Conservation (phyloP, 305 asterid species). For the Nicotiana rustica region DNA sequence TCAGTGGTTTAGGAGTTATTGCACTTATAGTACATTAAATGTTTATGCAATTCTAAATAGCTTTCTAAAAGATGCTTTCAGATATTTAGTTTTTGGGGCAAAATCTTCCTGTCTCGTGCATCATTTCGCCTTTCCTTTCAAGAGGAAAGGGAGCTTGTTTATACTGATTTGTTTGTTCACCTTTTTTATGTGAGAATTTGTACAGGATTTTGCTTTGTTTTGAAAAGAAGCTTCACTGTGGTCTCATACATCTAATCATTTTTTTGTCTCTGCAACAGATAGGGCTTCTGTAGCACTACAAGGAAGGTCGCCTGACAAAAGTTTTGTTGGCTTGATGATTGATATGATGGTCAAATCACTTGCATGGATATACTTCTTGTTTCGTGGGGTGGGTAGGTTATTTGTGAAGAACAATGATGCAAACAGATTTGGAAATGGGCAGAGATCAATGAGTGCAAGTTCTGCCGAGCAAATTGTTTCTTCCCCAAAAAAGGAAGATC, state of each 20-base stretch:
- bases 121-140: constrained; percentile 10
- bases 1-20: not conserved
- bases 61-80: not conserved
- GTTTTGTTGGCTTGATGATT: constrained; percentile 45
- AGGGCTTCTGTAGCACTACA: constrained; percentile 40
- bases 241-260: not conserved
- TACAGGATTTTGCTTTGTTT: constrained; percentile 26
- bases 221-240: constrained; percentile 22
- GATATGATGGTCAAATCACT: constrained; percentile 57
- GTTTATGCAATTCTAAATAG: not conserved
- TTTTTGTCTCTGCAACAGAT: constrained; percentile 50
- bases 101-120: constrained; percentile 24
- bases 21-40: not conserved
- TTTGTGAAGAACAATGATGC: constrained; percentile 46
- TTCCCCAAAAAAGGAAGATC: constrained; percentile 50
- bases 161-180: constrained; percentile 21
- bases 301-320: constrained; percentile 49
- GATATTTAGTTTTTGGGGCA: not conserved
- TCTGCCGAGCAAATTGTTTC: constrained; percentile 46
- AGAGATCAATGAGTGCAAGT: constrained; percentile 46
- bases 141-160: constrained; percentile 12
- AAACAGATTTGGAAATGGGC: constrained; percentile 42
- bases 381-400: constrained; percentile 52
- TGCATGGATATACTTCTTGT: constrained; percentile 56
- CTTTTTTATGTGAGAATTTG: not conserved